Percentiles rank a stretch among this genome's conserved stretches.
These are phyloP conservation scores for Stachybotrys chartarum DNA, from an alignment of 2,329 filamentous ascomycete genomes.

Conservation along the genomic window DNA sequence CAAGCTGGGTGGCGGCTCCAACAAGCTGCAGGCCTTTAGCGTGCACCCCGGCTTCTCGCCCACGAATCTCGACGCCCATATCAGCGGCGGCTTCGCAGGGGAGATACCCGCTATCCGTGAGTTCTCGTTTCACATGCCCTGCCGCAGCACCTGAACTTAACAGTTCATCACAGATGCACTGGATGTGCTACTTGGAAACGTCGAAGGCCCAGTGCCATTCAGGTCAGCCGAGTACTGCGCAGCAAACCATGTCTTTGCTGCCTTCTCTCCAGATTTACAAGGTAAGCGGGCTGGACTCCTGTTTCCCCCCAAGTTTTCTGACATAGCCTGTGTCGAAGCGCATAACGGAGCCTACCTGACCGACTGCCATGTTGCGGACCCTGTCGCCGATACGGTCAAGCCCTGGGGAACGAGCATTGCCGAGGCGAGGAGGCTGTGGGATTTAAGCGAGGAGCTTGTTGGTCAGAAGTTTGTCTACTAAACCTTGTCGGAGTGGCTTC, in stretches of 20 bases:
- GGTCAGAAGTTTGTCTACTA: slow-evolving; percentile 5
- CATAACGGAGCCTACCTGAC: slow-evolving; percentile 7
- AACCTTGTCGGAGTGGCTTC: not conserved
- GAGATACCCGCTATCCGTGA: too few species aligned
- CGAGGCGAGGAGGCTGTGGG: slow-evolving; percentile 9
- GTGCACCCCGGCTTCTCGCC: slow-evolving; percentile 5
- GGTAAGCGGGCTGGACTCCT: not conserved
- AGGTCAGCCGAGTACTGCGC: slow-evolving; percentile 1
- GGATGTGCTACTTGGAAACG: not conserved
- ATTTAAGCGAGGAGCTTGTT: slow-evolving; percentile 8
- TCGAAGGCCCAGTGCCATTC: not conserved
- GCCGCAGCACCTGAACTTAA: too few species aligned
- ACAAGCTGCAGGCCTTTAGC: slow-evolving; percentile 4
- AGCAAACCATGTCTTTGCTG: slow-evolving; percentile 9
- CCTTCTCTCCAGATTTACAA: slow-evolving; percentile 4
- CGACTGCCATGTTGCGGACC: slow-evolving; percentile 7
- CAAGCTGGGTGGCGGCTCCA: slow-evolving; percentile 3
- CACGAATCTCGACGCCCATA: too few species aligned
- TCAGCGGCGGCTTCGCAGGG: too few species aligned
- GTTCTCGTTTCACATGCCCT: too few species aligned
- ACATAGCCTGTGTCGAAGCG: not conserved
- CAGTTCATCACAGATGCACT: not conserved
- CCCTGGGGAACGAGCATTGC: slow-evolving; percentile 8
- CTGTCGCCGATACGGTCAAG: slow-evolving; percentile 4
- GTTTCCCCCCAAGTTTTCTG: too few species aligned